Evolutionary conservation across 2,329 filamentous ascomycete genomes (phyloP), one percentile per base, ranked within the genome.

Genomic region (Sarocladium brachiariae): DNA sequence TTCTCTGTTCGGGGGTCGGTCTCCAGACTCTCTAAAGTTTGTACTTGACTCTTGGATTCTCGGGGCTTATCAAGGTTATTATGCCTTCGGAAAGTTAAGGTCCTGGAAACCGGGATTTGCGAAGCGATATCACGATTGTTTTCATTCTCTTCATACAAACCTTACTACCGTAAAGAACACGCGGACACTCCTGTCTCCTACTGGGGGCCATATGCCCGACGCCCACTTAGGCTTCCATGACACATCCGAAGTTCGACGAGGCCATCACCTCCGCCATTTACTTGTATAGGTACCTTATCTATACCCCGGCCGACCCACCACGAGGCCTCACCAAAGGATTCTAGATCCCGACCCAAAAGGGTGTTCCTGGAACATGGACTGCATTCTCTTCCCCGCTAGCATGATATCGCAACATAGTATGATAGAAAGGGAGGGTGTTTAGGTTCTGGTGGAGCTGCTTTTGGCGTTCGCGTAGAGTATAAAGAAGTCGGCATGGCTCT

Each of bases 271-370:
- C 16, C 9, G 6, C 19, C 43, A 6, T n/a, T 30, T 41, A 4
- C 39, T 39, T 16, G 33, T 21, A 31, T 7, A 3, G n/a, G n/a
- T n/a, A n/a, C n/a, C n/a, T n/a, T n/a, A n/a, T n/a, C n/a, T n/a
- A n/a, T n/a, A n/a, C n/a, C n/a, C n/a, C 16, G 11, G 43, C 14
- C 18, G 43, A 47, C 43, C 43, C 43, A 47, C 43, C 24, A 47
- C 43, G 16, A 13, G 25, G n/a, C 3, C 39, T 43, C 4, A 13
- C n/a, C n/a, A 10, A 4, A 25, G n/a, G 21, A 43, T 33, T 47
- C 43, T 47, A 47, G 43, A 47, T 31, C 33, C 16, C n/a, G 27
- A 47, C 25, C n/a, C 11, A 33, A 47, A 47, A 9, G n/a, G 43
- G 43, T 6, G 33, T 31, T 30, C 43, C 9, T 4, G 25, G 33